Conservation (phyloP, 768 basidiomycete genomes). For the Austroboletus festivus region DNA sequence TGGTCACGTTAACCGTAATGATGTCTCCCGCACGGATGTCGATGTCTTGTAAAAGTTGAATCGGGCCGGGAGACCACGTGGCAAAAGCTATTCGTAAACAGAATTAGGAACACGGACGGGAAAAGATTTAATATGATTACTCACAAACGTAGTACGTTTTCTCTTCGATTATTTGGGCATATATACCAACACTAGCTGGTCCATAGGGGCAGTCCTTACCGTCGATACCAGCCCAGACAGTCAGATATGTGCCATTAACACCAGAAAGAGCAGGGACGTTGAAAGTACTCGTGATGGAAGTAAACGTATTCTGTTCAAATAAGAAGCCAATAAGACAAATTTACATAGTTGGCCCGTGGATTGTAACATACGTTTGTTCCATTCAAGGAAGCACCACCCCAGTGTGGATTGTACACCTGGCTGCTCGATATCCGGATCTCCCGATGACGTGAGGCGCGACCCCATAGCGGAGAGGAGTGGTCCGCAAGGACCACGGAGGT, state of each 20-base stretch:
- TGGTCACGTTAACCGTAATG: not conserved
- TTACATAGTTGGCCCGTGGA: too few species aligned
- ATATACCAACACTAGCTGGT: too few species aligned
- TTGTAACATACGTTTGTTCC: not conserved
- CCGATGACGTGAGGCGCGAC: not conserved
- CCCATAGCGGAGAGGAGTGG: not conserved
- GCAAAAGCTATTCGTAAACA: too few species aligned
- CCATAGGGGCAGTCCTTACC: too few species aligned
- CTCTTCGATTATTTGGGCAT: too few species aligned
- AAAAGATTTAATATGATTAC: not conserved
- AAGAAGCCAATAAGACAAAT: too few species aligned
- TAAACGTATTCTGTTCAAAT: not conserved
- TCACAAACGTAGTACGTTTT: not conserved
- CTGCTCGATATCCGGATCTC: not conserved
- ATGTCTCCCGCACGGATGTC: not conserved
- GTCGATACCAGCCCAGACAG: not conserved
- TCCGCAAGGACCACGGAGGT: not conserved
- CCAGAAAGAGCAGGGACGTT: not conserved
- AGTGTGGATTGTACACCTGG: not conserved
- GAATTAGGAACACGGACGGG: too few species aligned
- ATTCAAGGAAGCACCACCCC: not conserved
- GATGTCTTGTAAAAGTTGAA: not conserved
- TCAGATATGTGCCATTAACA: not conserved
- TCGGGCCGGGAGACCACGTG: not conserved
- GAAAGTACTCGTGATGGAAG: not conserved